Evolutionary conservation across 805 yeast genomes (phyloP).

Genomic region (Ogataea degrootiae): DNA sequence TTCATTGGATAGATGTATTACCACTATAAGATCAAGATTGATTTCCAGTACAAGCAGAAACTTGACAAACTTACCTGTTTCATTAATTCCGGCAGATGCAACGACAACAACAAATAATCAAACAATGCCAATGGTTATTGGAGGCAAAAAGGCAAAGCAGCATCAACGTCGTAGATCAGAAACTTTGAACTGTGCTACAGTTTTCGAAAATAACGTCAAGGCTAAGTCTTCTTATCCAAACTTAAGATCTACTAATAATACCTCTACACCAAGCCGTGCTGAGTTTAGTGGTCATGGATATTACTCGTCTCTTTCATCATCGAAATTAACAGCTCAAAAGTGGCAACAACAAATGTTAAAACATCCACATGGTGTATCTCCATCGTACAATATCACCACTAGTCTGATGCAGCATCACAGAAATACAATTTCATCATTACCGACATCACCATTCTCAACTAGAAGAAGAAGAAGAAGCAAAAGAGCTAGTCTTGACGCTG

Average conservation of each 20-base stretch:
- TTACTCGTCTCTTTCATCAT: background rate
- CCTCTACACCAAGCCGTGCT: background rate
- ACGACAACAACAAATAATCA: background rate
- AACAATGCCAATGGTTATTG: background rate
- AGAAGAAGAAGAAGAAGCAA: background rate
- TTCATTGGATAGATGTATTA: slow-evolving; percentile 75
- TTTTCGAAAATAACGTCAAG: slow-evolving; percentile 6
- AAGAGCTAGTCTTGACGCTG: slow-evolving; percentile 1
- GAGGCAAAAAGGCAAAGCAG: background rate
- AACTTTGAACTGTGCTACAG: slow-evolving; percentile 7
- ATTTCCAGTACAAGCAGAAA: slow-evolving; percentile 31
- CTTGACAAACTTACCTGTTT: slow-evolving; percentile 10
- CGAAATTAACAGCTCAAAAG: background rate
- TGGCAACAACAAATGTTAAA: background rate
- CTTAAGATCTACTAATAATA: background rate
- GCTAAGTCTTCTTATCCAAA: slow-evolving; percentile 5
- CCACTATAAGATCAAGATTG: slow-evolving; percentile 57
- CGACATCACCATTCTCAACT: slow-evolving; percentile 9
- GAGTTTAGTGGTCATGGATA: no score
- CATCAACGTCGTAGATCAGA: slow-evolving; percentile 18
- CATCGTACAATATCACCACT: background rate
- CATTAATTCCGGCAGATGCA: slow-evolving; percentile 9
- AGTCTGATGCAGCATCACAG: background rate
- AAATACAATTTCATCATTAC: slow-evolving; percentile 6
- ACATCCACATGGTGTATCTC: background rate